Percentiles rank a stretch among this genome's conserved stretches.
These are phyloP conservation scores for Pseudogymnoascus sp. DNA, from an alignment of 2,329 filamentous ascomycete species.

Conservation along the genomic window DNA sequence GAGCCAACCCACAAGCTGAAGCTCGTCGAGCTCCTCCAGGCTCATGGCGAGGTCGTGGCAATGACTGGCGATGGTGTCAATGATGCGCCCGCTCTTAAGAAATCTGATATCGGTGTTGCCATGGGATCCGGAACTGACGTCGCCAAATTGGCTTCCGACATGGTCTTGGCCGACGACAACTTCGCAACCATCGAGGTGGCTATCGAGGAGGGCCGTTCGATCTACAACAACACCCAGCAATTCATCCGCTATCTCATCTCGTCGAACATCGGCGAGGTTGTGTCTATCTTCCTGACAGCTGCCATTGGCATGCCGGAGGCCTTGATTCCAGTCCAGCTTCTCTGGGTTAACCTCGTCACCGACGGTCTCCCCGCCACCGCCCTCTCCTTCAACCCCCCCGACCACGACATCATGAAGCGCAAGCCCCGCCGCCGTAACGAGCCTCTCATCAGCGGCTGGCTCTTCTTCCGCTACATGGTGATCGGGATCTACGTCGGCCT, in stretches of 20 bases:
- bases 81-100: constrained; percentile 94
- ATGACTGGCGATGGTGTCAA: constrained; percentile 99
- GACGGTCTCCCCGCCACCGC: constrained; percentile 95
- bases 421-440: constrained; percentile 88
- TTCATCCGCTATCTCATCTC: constrained; percentile 99
- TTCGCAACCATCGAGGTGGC: constrained; percentile 96
- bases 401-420: constrained; percentile 95
- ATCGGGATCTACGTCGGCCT: constrained; percentile 92
- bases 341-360: constrained; percentile 98
- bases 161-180: constrained; percentile 98
- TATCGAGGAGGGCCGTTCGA: constrained; percentile 92
- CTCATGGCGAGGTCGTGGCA: constrained; percentile 85
- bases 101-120: constrained; percentile 95
- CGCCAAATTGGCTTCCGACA: constrained; percentile 90
- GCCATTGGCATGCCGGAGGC: constrained; percentile 97
- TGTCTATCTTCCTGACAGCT: constrained; percentile 96
- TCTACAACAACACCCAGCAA: constrained; percentile 99
- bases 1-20: constrained; percentile 97
- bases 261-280: constrained; percentile 97
- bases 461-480: constrained; percentile 95
- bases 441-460: constrained; percentile 83
- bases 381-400: constrained; percentile 95
- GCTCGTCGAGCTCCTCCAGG: constrained; percentile 91
- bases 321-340: constrained; percentile 88
- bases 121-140: constrained; percentile 99